phyloP scores from a whole-genome alignment of 129 eudicot species.

The Erigeron canadensis region DNA sequence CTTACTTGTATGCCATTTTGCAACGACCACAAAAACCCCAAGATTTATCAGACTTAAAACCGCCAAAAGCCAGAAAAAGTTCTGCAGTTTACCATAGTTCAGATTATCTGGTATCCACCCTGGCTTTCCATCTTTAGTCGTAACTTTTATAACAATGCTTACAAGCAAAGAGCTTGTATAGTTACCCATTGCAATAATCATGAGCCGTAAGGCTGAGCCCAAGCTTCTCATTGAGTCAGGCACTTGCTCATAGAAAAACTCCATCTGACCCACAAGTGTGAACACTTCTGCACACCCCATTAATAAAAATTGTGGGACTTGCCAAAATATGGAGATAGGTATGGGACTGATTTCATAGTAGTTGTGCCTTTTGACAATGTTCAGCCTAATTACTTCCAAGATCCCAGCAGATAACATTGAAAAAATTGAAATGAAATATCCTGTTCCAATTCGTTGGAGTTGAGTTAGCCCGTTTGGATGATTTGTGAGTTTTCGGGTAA shows the following conservation, averaged over 20 bases:
- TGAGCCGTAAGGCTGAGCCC: constrained; percentile 32
- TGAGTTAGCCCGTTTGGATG: constrained; percentile 56
- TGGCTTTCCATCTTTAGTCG: constrained; percentile 18
- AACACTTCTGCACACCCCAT: constrained; percentile 37
- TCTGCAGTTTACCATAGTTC: constrained; percentile 30
- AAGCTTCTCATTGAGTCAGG: constrained; percentile 44
- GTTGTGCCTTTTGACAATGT: constrained; percentile 15
- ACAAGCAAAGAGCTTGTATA: constrained; percentile 31
- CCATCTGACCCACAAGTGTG: constrained; percentile 29
- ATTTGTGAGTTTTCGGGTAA: constrained; percentile 42
- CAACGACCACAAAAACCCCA: constrained; percentile 16
- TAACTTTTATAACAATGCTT: constrained; percentile 25
- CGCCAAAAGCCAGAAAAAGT: constrained; percentile 39
- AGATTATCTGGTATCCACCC: constrained; percentile 46
- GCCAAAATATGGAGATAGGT: constrained; percentile 42
- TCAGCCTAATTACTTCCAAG: constrained; percentile 32
- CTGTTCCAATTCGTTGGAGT: constrained; percentile 61
- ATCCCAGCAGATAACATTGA: constrained; percentile 63
- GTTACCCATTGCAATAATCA: constrained; percentile 25
- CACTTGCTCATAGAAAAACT: constrained; percentile 39
- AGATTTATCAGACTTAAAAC: constrained; percentile 21
- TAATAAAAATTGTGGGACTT: constrained; percentile 37
- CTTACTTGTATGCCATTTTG: constrained; percentile 28
- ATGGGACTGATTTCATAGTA: constrained; percentile 22
- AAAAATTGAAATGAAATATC: constrained; percentile 57